Base-by-base conservation (phyloP, 1,139 yeast species). In the Tardiomyces digboiensis region DNA sequence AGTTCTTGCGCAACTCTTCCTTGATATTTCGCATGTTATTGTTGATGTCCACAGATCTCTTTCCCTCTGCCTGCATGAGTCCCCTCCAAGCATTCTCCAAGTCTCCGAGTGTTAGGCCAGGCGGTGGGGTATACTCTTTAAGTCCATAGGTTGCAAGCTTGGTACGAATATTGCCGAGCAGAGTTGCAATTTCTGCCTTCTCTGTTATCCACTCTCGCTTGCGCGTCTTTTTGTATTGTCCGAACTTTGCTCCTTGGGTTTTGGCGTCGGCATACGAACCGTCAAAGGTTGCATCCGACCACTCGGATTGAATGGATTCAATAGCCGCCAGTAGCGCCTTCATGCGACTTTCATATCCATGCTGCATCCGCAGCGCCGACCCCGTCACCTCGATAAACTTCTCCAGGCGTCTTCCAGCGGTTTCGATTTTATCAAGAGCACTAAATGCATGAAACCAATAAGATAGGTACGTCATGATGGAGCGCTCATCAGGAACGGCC, bases 381-480 rank as follows among this genome's bases (percentile, higher is more conserved):
- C 57, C 54, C 37, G 66, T 61, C 3, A 59, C 60, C 21, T 65
- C 68, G 14, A 64, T 61, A 49, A 68, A 67, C 53, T 59, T 58
- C 45, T 65, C 70, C 12, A 67, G 52, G 10, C 70, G 57, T 18
- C 71, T 52, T 13, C 71, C 71, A 5, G 72, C 71, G 3, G 67
- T 64, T 44, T 66, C 70, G 43, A 54, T 60, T 53, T 49, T 60
- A 52, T 67, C 70, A 39, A 65, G 50, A 1, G 64, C 66, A 5
- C 68, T 62, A 46, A 81, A 68, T 55, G 71, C 70, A 48, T 77
- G 79, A 60, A 74, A 80, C 80, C 83, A 78, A 54, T 80, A 78
- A 21, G 82, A 72, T n/a, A 80, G 64, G 56, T 77, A 80, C 16
- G 82, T 74, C 54, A 81, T 70, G n/a, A 82, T 67, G 39, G 82